phyloP scores from a whole-genome alignment of 2,329 filamentous ascomycete species.

The Trichoderma koningiopsis region DNA sequence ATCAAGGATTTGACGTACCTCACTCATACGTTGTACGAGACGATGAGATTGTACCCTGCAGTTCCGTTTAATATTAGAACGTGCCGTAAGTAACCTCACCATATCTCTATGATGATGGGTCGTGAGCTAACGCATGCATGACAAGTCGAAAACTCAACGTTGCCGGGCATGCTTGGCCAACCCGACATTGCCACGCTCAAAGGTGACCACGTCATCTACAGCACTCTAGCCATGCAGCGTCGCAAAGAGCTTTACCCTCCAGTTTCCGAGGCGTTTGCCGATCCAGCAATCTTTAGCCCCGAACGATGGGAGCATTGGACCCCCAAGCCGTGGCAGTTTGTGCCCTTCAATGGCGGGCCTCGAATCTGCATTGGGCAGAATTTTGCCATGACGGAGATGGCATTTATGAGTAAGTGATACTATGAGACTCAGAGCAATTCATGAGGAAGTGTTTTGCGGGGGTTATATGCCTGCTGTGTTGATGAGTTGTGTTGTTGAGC shows the following conservation, averaged over 20 bases:
- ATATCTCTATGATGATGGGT: neutral
- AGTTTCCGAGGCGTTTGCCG: conserved; percentile 47
- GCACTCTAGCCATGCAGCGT: conserved; percentile 72
- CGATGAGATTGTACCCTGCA: conserved; percentile 73
- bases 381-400: conserved; percentile 77
- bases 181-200: conserved; percentile 64
- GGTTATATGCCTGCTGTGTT: neutral
- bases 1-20: conserved; percentile 88
- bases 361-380: conserved; percentile 79
- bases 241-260: conserved; percentile 63
- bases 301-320: conserved; percentile 68
- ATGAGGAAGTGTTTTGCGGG: neutral
- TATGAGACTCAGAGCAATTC: neutral
- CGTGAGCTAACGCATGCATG: neutral
- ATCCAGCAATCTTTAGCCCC: conserved; percentile 59
- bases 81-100: conserved; percentile 17
- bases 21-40: conserved; percentile 72
- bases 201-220: conserved; percentile 67
- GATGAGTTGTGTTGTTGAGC: neutral
- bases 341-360: conserved; percentile 75
- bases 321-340: conserved; percentile 69
- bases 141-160: conserved; percentile 66
- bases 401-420: conserved; percentile 29
- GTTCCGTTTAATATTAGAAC: conserved; percentile 76
- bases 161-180: conserved; percentile 67